Conservation (phyloP, 805 yeast species). For the Suhomyces canberraensis region DNA sequence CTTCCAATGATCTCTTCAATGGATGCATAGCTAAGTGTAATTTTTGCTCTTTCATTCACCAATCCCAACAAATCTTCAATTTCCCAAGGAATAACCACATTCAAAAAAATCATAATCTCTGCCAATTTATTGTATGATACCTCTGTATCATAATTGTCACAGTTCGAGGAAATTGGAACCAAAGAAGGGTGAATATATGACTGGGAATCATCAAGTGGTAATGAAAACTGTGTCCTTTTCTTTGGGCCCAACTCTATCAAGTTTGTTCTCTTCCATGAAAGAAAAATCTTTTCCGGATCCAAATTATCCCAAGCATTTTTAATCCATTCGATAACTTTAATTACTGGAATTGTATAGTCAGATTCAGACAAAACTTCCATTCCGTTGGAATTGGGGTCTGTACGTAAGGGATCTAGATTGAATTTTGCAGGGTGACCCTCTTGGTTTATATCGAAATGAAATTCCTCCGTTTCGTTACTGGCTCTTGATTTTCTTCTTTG, state of each 20-base stretch:
- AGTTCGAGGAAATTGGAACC: constrained; percentile 8
- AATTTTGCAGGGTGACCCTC: background rate
- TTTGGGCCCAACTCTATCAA: constrained; percentile 21
- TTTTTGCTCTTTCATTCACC: constrained; percentile 41
- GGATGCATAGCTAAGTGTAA: constrained; percentile 48
- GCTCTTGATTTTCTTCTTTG: constrained; percentile 20
- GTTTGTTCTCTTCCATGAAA: constrained; percentile 36
- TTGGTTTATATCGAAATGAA: background rate
- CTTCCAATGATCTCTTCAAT: constrained; percentile 61
- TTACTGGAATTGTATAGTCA: constrained; percentile 48
- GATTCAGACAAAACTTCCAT: constrained; percentile 34
- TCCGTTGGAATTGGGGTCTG: constrained; percentile 5
- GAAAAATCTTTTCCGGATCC: constrained; percentile 27
- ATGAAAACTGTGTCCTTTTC: background rate
- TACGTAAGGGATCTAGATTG: constrained; percentile 1
- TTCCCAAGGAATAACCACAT: constrained; percentile 57
- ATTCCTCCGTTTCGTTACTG: background rate
- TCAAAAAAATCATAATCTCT: constrained; percentile 44
- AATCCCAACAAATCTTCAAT: constrained; percentile 52
- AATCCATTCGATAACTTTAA: constrained; percentile 57
- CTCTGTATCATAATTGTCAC: constrained; percentile 15
- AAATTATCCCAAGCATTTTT: constrained; percentile 53
- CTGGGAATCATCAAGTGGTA: background rate
- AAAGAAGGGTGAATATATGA: constrained; percentile 5
- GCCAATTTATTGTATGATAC: constrained; percentile 41